These are phyloP conservation scores for Bremia lactucae DNA, from an alignment of 352 stramenopile genomes.

Conservation along the genomic window DNA sequence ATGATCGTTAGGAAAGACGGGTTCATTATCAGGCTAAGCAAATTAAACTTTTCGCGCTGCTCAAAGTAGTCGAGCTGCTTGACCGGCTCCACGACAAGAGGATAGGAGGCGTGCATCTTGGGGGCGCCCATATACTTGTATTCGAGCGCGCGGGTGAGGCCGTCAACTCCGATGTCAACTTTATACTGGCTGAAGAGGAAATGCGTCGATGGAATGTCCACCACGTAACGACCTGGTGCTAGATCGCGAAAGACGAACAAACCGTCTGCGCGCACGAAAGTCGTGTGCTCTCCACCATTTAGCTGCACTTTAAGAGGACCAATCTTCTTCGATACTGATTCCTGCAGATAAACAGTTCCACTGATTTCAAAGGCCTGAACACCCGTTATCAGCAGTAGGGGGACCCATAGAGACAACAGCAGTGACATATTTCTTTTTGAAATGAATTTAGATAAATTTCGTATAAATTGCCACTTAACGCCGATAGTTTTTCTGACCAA, in stretches of 20 bases:
- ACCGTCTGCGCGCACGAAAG: slow-evolving; percentile 51
- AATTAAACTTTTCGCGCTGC: slow-evolving; percentile 73
- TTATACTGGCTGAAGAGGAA: slow-evolving; percentile 74
- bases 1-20: slow-evolving; percentile 76
- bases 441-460: too few species aligned
- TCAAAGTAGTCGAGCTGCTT: slow-evolving; percentile 77
- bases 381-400: slow-evolving; percentile 23
- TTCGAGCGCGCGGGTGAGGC: slow-evolving; percentile 51
- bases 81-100: slow-evolving; percentile 48
- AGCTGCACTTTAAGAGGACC: slow-evolving; percentile 53
- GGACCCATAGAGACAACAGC: too few species aligned
- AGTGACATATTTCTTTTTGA: too few species aligned
- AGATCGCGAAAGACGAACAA: slow-evolving; percentile 72
- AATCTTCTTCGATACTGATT: slow-evolving; percentile 43
- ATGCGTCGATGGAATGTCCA: slow-evolving; percentile 54
- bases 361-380: slow-evolving; percentile 40
- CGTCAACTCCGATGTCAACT: slow-evolving; percentile 42
- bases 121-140: slow-evolving; percentile 72
- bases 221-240: slow-evolving; percentile 52
- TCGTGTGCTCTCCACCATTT: slow-evolving; percentile 61
- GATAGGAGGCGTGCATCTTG: slow-evolving; percentile 50
- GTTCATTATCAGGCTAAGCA: slow-evolving; percentile 64
- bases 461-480: too few species aligned
- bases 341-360: slow-evolving; percentile 40
- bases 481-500: too few species aligned